These are phyloP conservation scores for Wickerhamomyces pijperi DNA, from an alignment of 805 yeast species.

Conservation along the genomic window DNA sequence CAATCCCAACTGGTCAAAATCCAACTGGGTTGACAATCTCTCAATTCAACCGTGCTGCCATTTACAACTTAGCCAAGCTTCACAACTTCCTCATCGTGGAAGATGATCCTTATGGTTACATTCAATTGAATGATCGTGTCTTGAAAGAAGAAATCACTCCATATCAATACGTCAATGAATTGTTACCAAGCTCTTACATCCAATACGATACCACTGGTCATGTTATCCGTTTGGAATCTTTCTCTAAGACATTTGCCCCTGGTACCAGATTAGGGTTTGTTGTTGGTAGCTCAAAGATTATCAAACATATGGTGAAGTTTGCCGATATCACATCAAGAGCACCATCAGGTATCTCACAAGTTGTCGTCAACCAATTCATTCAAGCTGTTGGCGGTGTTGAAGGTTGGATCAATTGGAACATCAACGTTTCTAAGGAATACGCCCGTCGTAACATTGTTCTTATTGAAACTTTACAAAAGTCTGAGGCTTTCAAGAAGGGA, in stretches of 20 bases:
- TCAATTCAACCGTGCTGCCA: constrained; percentile 33
- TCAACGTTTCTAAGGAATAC: constrained; percentile 48
- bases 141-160: constrained; percentile 12
- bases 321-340: constrained; percentile 37
- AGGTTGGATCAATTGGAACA: constrained; percentile 63
- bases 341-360: constrained; percentile 49
- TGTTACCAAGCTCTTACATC: constrained; percentile 38
- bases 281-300: constrained; percentile 36
- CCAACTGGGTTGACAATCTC: constrained; percentile 52
- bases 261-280: constrained; percentile 56
- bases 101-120: constrained; percentile 63
- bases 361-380: constrained; percentile 39
- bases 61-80: constrained; percentile 40
- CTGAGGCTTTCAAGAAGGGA: constrained; percentile 27
- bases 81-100: constrained; percentile 52
- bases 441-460: constrained; percentile 50
- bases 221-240: constrained; percentile 51
- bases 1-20: constrained; percentile 63
- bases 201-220: constrained; percentile 49
- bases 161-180: constrained; percentile 29
- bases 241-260: constrained; percentile 57
- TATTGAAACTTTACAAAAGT: constrained; percentile 35
- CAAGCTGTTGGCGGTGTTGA: constrained; percentile 27
- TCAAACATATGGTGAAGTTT: constrained; percentile 29
- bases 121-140: constrained; percentile 23